These are phyloP conservation scores for Aureobasidium sp. DNA, from an alignment of 2,329 filamentous ascomycete genomes.

Conservation along the genomic window DNA sequence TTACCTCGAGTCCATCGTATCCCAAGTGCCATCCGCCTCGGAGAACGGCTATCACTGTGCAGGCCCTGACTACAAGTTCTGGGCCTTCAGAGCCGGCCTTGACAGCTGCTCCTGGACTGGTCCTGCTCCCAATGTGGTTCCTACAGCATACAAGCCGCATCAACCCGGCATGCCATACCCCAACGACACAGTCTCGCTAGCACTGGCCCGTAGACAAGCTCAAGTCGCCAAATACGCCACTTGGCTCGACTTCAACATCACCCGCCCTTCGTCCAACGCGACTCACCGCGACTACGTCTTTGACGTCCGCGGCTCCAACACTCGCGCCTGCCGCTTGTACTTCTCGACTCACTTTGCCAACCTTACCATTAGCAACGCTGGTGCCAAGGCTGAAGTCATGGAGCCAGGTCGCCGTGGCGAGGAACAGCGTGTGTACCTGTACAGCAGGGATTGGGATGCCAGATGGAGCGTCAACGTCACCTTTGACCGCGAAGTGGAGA, in stretches of 20 bases:
- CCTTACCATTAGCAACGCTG: constrained; percentile 55
- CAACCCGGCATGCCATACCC: constrained; percentile 13
- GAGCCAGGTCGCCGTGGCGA: constrained; percentile 35
- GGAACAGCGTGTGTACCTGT: constrained; percentile 64
- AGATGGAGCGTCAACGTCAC: constrained; percentile 57
- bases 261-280: constrained; percentile 37
- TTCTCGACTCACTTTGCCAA: constrained; percentile 62
- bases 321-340: constrained; percentile 66
- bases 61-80: constrained; percentile 25
- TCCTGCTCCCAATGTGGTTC: constrained; percentile 56
- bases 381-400: constrained; percentile 45
- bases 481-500: constrained; percentile 14
- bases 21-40: constrained; percentile 61
- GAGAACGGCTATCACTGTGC: constrained; percentile 46
- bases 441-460: constrained; percentile 72
- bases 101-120: constrained; percentile 65
- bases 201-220: constrained; percentile 18
- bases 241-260: constrained; percentile 62
- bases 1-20: constrained; percentile 61
- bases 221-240: constrained; percentile 18
- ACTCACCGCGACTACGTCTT: constrained; percentile 48
- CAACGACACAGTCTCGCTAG: constrained; percentile 25
- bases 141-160: not conserved
- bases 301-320: constrained; percentile 63
- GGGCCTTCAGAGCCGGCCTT: constrained; percentile 45